Base-by-base conservation (phyloP, 257 asterid genomes). In the Scutellaria barbata region DNA sequence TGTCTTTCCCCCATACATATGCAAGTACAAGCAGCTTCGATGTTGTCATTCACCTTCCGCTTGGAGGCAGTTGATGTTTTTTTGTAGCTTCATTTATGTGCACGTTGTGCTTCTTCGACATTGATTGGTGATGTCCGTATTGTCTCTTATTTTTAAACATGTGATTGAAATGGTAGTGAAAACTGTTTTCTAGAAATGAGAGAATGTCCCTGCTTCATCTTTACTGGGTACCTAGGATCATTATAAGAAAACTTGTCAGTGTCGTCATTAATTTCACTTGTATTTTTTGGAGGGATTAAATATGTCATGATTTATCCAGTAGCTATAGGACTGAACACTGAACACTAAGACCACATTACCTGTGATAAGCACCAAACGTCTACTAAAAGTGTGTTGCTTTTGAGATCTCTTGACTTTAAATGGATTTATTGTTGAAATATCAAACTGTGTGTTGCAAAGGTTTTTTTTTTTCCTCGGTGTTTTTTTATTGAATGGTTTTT, bases 361-460 rank as follows among this genome's bases (percentile, higher is more conserved):
- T 45, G 65, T 52, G 22, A 53, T 61, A 33, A 68, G 51, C 58
- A 68, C 41, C 17, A 10, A 54, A 16, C 18, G 33, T 42, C 16
- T 70, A 56, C 11, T 55, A 14, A 18, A 3, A 30, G 22, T 48
- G 17, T 77, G 9, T 66, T 72, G 72, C 35, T 6, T 70, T 5
- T 20, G 16, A 14, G 37, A 17, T 42, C 37, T 8, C 5, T 35
- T 42, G 59, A 46, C 51, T 64, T 69, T 48, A 20, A 33, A 60
- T 40, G 53, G 45, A 41, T 33, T 47, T 70, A 35, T 42, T 66
- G 57, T 48, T 56, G 63, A 72, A 73, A n/a, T 55, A 52, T 65
- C 60, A 40, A 54, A 67, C 46, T 54, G 57, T 25, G 51, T 14
- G 53, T 47, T 16, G 30, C 47, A 33, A 58, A 53, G 64, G 61